A percentile compares a stretch with the other conserved stretches of the same genome.
phyloP scores from a whole-genome alignment of 2,329 filamentous ascomycete species.

The Cercospora nicotianae region DNA sequence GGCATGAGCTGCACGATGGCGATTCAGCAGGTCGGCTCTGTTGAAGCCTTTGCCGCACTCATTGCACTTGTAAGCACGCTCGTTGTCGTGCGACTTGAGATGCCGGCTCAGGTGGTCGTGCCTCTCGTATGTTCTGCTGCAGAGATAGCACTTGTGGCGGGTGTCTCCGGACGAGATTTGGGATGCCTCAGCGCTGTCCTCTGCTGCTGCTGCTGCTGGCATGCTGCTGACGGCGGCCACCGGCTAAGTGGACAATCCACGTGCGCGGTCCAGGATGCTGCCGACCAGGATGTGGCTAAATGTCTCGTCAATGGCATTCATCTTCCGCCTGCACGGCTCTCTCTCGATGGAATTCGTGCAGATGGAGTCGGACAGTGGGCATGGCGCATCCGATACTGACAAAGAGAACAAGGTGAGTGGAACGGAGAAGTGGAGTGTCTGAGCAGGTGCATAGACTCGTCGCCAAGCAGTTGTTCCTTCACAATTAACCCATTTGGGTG shows the following conservation, averaged over 20 bases:
- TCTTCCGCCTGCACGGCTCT: neutral
- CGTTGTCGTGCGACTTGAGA: constrained; percentile 34
- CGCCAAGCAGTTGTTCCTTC: neutral
- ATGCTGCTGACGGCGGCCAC: neutral
- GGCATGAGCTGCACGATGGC: constrained; percentile 31
- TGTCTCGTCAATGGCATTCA: neutral
- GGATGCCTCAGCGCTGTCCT: neutral
- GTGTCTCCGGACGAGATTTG: constrained; percentile 15
- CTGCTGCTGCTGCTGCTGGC: neutral
- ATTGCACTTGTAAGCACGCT: constrained; percentile 28
- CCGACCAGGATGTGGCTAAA: neutral
- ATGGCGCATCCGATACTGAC: neutral
- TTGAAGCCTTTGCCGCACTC: constrained; percentile 36
- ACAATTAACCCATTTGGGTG: neutral
- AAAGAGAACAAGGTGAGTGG: neutral
- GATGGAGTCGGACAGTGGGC: too few species aligned
- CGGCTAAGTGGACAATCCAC: neutral
- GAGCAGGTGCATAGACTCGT: neutral
- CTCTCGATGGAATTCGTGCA: neutral
- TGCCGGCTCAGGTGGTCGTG: constrained; percentile 32
- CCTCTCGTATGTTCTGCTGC: constrained; percentile 30
- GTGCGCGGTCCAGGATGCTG: neutral
- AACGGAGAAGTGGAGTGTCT: constrained; percentile 7
- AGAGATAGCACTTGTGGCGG: constrained; percentile 30
- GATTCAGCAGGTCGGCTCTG: constrained; percentile 33